These are phyloP conservation scores for Prunus mira DNA, from an alignment of 306 rosid genomes.

Conservation along the genomic window DNA sequence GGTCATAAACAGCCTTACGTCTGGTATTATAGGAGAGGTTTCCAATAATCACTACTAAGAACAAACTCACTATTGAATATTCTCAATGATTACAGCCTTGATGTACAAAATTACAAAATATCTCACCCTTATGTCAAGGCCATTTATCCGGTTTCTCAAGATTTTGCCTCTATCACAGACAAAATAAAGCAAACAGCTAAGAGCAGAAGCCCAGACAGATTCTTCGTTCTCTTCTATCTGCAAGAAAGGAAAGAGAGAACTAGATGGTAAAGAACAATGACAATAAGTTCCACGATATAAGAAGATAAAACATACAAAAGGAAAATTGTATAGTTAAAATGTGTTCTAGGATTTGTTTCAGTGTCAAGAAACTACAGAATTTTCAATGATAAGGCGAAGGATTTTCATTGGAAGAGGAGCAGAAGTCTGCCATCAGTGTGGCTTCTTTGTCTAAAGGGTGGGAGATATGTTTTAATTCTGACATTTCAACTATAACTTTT, in stretches of 20 bases:
- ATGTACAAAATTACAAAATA: not conserved
- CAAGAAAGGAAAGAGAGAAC: slow-evolving; percentile 18
- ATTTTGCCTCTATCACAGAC: slow-evolving; percentile 92
- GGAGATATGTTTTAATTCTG: not conserved
- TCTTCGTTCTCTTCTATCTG: slow-evolving; percentile 94
- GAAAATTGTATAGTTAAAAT: not conserved
- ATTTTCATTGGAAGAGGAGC: not conserved
- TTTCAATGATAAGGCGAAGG: not conserved
- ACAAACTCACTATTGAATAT: not conserved
- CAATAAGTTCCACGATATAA: slow-evolving; percentile 6
- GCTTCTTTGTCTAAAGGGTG: not conserved
- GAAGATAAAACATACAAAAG: not conserved
- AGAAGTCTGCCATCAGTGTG: not conserved
- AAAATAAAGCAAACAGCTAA: slow-evolving; percentile 97
- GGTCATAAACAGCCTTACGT: not conserved
- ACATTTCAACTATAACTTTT: not conserved
- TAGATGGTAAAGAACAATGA: slow-evolving; percentile 11
- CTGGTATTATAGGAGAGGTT: not conserved
- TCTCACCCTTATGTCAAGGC: slow-evolving; percentile 98
- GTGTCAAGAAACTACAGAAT: not conserved
- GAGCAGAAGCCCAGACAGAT: slow-evolving; percentile 97
- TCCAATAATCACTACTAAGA: not conserved
- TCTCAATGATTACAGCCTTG: not conserved
- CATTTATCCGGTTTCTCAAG: slow-evolving; percentile 73
- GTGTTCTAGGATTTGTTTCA: not conserved